Percentiles rank a stretch among this genome's conserved stretches.
phyloP scores from a whole-genome alignment of 768 basidiomycete species.

The Boletus vermiculosoides region DNA sequence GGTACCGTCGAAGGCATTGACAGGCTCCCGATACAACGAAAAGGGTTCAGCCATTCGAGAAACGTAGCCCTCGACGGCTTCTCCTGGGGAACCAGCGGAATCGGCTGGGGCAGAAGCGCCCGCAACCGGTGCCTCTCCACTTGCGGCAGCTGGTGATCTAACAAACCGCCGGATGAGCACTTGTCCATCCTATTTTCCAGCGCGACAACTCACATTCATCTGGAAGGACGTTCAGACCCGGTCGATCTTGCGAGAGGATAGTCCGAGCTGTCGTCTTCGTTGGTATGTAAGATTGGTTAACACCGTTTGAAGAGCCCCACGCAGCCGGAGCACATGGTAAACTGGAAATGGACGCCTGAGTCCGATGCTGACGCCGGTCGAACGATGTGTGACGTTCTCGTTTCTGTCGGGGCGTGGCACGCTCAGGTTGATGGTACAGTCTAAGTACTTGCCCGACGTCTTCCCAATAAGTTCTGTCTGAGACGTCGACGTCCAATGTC shows the following conservation, averaged over 20 bases:
- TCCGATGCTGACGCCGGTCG: not conserved
- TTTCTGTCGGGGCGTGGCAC: not conserved
- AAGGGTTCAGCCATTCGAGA: slow-evolving; percentile 14
- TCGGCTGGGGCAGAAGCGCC: not conserved
- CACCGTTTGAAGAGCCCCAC: not conserved
- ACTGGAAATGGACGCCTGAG: not conserved
- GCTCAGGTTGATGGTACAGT: slow-evolving; percentile 1
- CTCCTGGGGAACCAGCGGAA: slow-evolving; percentile 1
- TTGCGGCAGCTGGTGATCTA: slow-evolving; percentile 9
- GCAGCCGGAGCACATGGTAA: not conserved
- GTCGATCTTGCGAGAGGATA: not conserved
- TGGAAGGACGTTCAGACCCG: not conserved
- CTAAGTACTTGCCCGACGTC: not conserved
- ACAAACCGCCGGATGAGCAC: not conserved
- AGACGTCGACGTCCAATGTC: not conserved
- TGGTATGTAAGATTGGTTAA: not conserved
- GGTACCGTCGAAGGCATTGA: not conserved
- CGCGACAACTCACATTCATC: slow-evolving; percentile 3
- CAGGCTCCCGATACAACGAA: not conserved
- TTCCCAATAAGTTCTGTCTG: slow-evolving; percentile 5
- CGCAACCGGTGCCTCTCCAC: not conserved
- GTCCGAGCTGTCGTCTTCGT: not conserved
- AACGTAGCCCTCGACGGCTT: not conserved
- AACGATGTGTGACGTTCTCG: not conserved
- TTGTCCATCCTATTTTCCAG: not conserved